Conservation (phyloP, 2,329 filamentous ascomycete genomes). For the Rhynchosporium agropyri region DNA sequence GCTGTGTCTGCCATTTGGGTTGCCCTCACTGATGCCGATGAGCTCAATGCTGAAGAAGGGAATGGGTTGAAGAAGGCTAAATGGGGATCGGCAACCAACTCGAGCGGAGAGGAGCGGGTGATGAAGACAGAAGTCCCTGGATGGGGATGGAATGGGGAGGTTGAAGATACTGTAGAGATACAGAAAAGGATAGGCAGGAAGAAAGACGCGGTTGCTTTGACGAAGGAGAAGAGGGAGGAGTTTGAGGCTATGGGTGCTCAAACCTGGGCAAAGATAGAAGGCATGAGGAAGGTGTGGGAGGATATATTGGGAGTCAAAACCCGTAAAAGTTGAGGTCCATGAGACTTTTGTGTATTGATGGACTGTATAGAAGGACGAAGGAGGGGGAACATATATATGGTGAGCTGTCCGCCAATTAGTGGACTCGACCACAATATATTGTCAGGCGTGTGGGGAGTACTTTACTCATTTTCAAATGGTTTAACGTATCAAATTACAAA, state of each 20-base stretch:
- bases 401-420: no score
- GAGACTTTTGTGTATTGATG: neutral
- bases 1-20: constrained; percentile 79
- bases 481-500: no score
- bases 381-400: no score
- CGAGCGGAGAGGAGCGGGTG: constrained; percentile 59
- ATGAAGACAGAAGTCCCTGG: constrained; percentile 82
- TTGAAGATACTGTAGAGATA: constrained; percentile 50
- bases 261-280: constrained; percentile 74
- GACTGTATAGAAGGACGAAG: neutral
- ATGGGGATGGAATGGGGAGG: constrained; percentile 73
- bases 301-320: constrained; percentile 33
- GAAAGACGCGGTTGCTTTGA: constrained; percentile 59
- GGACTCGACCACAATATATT: no score
- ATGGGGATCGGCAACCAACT: constrained; percentile 78
- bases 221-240: constrained; percentile 58
- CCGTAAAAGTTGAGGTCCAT: constrained; percentile 1
- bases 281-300: constrained; percentile 68
- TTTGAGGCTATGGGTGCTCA: constrained; percentile 64
- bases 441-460: no score
- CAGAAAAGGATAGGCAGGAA: constrained; percentile 60
- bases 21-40: constrained; percentile 66
- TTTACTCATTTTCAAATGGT: no score
- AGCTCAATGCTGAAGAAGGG: constrained; percentile 58
- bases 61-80: constrained; percentile 61